A percentile compares a stretch with the other conserved stretches of the same genome.
Conservation (phyloP, 257 asterid genomes). For the Nyctanthes arbortristis region DNA sequence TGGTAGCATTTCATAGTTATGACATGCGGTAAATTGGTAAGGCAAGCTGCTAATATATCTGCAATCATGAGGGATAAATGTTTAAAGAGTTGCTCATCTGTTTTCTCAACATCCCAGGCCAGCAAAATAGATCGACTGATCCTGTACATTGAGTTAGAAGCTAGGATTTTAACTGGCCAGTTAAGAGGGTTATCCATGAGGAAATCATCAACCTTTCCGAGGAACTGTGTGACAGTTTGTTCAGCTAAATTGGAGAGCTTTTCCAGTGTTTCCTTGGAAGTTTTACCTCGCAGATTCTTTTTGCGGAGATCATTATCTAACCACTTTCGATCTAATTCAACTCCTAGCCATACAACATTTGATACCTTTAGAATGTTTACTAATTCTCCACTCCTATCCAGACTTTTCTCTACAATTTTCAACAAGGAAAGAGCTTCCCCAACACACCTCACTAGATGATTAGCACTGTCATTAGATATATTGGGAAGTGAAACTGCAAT, state of each 20-base stretch:
- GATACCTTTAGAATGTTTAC: slow-evolving; percentile 9
- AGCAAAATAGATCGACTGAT: slow-evolving; percentile 24
- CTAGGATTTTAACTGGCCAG: slow-evolving; percentile 24
- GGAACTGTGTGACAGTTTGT: slow-evolving; percentile 17
- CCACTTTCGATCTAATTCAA: slow-evolving; percentile 24
- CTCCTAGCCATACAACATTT: slow-evolving; percentile 23
- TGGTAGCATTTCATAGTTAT: slow-evolving; percentile 30
- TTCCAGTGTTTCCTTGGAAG: slow-evolving; percentile 14
- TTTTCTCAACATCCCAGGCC: neutral
- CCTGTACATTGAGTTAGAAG: slow-evolving; percentile 43
- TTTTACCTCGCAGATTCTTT: neutral
- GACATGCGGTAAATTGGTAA: slow-evolving; percentile 24
- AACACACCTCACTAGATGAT: slow-evolving; percentile 16
- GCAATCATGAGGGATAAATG: slow-evolving; percentile 29
- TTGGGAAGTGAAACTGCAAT: slow-evolving; percentile 39
- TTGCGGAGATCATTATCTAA: slow-evolving; percentile 23
- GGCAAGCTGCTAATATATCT: slow-evolving; percentile 32
- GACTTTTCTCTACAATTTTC: slow-evolving; percentile 12
- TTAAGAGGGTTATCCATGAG: slow-evolving; percentile 23
- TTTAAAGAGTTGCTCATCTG: slow-evolving; percentile 23
- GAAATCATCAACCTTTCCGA: neutral
- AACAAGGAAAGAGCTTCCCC: slow-evolving; percentile 14
- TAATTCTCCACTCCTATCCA: slow-evolving; percentile 16
- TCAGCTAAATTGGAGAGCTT: slow-evolving; percentile 25
- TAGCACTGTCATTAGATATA: neutral